Conservation (phyloP, 176 grass and related monocot species). For the Aegilops bicornis region DNA sequence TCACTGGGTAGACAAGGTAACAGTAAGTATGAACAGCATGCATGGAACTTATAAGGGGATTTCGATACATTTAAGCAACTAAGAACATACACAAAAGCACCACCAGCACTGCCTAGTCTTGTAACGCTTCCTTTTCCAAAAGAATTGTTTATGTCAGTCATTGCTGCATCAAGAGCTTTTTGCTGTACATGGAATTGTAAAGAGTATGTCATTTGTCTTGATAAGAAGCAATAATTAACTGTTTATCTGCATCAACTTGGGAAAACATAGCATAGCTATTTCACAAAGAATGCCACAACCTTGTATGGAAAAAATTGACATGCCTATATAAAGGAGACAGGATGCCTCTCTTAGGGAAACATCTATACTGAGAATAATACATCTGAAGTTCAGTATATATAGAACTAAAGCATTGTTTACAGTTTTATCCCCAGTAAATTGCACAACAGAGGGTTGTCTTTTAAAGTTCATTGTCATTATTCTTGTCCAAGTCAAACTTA, state of each 20-base stretch:
- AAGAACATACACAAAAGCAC: conserved; percentile 80
- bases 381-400: neutral
- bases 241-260: neutral
- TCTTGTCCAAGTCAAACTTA: neutral
- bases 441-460: neutral
- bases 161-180: conserved; percentile 90
- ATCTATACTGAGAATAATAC: neutral
- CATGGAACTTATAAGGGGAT: neutral
- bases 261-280: neutral
- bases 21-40: conserved; percentile 20
- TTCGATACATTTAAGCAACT: neutral
- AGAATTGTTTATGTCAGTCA: conserved; percentile 98
- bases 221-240: conserved; percentile 18
- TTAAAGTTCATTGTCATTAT: neutral
- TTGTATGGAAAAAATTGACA: neutral
- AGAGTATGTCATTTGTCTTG: conserved; percentile 10
- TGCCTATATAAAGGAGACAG: neutral
- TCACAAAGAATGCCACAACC: neutral
- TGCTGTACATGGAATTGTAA: conserved; percentile 55
- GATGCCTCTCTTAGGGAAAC: neutral
- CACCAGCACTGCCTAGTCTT: conserved; percentile 91
- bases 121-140: conserved; percentile 99
- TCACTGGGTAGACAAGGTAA: conserved; percentile 48
- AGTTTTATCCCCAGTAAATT: neutral
- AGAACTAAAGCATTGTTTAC: conserved; percentile 8